These are phyloP conservation scores for Sphagnum magellanicum DNA, from an alignment of 228 moss, liverwort and hornwort species.

Conservation along the genomic window DNA sequence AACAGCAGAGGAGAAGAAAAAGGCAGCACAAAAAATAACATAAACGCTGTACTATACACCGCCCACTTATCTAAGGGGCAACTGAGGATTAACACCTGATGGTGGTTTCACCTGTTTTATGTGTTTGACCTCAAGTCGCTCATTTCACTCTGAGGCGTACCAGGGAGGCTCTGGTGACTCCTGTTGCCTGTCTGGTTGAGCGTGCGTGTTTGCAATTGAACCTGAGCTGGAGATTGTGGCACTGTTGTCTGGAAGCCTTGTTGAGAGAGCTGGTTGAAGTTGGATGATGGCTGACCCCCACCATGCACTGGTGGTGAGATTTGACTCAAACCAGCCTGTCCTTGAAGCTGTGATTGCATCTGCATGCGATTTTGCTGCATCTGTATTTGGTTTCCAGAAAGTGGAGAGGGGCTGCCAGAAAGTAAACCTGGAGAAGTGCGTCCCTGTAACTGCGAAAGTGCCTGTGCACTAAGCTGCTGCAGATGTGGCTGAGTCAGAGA, in stretches of 20 bases:
- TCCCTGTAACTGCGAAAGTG: constrained; percentile 19
- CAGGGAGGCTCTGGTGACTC: constrained; percentile 69
- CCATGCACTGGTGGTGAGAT: constrained; percentile 26
- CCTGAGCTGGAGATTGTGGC: constrained; percentile 53
- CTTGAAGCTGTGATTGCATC: constrained; percentile 48
- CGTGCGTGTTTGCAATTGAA: constrained; percentile 54
- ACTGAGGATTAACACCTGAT: too few species aligned
- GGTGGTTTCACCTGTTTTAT: constrained; percentile 3
- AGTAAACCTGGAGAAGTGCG: constrained; percentile 9
- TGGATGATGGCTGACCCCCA: constrained; percentile 34
- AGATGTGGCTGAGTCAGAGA: constrained; percentile 8
- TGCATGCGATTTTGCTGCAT: constrained; percentile 52
- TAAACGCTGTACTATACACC: too few species aligned
- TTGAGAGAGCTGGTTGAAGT: constrained; percentile 38
- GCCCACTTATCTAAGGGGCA: too few species aligned
- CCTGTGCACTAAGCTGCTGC: constrained; percentile 23
- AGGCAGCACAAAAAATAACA: too few species aligned
- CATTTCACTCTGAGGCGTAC: constrained; percentile 73
- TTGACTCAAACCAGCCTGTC: constrained; percentile 40
- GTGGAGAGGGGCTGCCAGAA: constrained; percentile 26
- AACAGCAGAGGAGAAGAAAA: too few species aligned
- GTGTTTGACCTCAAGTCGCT: constrained; percentile 66
- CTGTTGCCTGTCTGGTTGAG: constrained; percentile 47
- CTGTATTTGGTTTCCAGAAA: constrained; percentile 44
- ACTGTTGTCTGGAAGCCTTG: constrained; percentile 27